Evolutionary conservation across 1,284 basidiomycete species (phyloP), one percentile per base, ranked within the genome.

Genomic region (Athelia sp.): DNA sequence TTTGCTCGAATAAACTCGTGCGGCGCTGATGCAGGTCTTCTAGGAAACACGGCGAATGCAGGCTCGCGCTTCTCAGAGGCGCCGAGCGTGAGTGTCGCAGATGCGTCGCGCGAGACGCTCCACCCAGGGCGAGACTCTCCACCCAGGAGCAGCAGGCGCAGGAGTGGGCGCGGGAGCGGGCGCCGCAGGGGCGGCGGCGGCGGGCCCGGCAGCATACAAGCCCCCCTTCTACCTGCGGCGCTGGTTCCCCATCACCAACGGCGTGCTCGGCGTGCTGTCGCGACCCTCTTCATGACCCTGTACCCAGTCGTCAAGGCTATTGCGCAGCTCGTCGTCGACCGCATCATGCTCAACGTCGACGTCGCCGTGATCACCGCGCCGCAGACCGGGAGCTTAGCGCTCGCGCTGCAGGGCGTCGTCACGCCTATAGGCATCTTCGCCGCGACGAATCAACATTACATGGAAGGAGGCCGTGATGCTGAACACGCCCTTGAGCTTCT

Each of bases 301-400:
- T 87, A 76, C 61, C 83, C 84, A 4, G 79, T 87, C 50, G 68
- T 87, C 49, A 72, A 67, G 43, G 83, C 84, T 36, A 81, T 86
- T 51, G 72, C 77, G 24, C 82, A 84, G 55, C 71, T 79, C 26
- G 73, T 85, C 26, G 73, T 86, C 22, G 79, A 83, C 53, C 68
- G 71, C 42, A 67, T 74, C 31, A 70, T 71, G 15, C 65, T 87
- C 35, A 69, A 78, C 47, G 66, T 87, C 36, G 67, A 80, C 35
- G 58, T 60, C 21, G 81, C 75, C 3, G 63, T 64, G 4, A 84
- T 85, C 48, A 67, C 66, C 1, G 66, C 63, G 24, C 76, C 81
- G 6, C 59, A 69, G 14, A 85, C 85, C 53, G 62, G 57, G 10
- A 78, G 75, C 40, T 49, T 35, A 6, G 26, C 80, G 80, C 6